Conservation (phyloP, 179 eudicot genomes). For the Sideroxylon spinosum region DNA sequence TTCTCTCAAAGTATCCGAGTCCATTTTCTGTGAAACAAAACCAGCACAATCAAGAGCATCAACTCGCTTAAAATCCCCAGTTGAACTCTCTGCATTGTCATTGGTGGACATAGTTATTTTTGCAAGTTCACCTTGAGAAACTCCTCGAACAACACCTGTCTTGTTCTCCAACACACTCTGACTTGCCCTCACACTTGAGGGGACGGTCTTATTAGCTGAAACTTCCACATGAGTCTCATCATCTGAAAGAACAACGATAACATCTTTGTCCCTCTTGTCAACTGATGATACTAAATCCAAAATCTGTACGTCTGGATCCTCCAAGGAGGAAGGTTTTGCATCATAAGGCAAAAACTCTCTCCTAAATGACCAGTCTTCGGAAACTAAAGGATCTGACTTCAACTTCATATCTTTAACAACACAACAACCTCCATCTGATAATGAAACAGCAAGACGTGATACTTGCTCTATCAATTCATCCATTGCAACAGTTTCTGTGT, state of each 20-base stretch:
- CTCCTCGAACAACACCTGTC: constrained; percentile 27
- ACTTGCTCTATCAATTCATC: constrained; percentile 62
- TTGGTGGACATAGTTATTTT: constrained; percentile 22
- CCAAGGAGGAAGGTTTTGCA: constrained; percentile 26
- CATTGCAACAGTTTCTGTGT: constrained; percentile 57
- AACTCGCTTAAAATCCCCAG: constrained; percentile 19
- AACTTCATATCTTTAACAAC: constrained; percentile 22
- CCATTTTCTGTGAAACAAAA: constrained; percentile 25
- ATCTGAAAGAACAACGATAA: constrained; percentile 62
- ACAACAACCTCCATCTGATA: constrained; percentile 33
- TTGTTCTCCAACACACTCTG: constrained; percentile 19
- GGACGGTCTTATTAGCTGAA: constrained; percentile 21
- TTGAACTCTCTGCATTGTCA: constrained; percentile 14
- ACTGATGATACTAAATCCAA: constrained; percentile 27
- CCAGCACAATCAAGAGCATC: constrained; percentile 26
- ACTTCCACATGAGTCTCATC: constrained; percentile 50
- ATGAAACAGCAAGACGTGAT: constrained; percentile 60
- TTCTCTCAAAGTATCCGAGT: constrained; percentile 27
- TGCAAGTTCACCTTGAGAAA: constrained; percentile 20
- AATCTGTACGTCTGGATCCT: constrained; percentile 36
- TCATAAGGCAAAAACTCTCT: constrained; percentile 27
- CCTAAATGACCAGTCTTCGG: constrained; percentile 28
- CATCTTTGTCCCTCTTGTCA: constrained; percentile 24
- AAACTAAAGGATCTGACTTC: constrained; percentile 28
- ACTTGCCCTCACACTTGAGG: constrained; percentile 23